Evolutionary conservation across 345 rosid genomes (phyloP), one percentile per base, ranked within the genome.

Genomic region (Fremontodendron californicum): DNA sequence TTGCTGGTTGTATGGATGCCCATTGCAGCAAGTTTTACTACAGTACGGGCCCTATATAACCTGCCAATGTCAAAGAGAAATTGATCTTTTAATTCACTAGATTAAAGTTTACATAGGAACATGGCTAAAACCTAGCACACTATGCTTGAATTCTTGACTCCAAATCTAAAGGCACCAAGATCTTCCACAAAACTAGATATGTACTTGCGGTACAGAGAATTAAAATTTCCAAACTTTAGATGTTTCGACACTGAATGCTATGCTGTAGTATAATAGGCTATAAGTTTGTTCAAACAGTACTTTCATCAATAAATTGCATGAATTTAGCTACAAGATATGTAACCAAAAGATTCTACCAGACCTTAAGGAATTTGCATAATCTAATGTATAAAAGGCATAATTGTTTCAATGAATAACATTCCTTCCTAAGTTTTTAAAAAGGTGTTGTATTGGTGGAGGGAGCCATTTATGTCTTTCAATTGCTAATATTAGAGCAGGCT

Each of bases 1-100:
- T 87, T 96, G 86, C 94, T 76, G 31, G 98, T 89, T 3, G 81
- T 60, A 73, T 84, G 92, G 79, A 87, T 88, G n/a, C 97, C 98
- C 78, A 43, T 78, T 64, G 97, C 94, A 23, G 96, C 98, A 78
- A 90, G 80, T 83, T 84, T 91, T 86, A 90, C 76, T 21, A 89
- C 81, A 18, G 85, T 84, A 66, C 96, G 92, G 31, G 88, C 86
- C 46, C 77, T 79, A 48, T 93, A 96, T 83, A 96, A 75, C 84
- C 98, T 96, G 87, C 6, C 71, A 9, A 72, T 16, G 54, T 81
- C 42, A 70, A 19, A 49, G 19, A 79, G 31, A 19, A 72, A 76
- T 7, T 57, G 12, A 63, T 21, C 25, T 39, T 49, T 12, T 27
- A 65, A 49, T 48, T 64, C 18, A 51, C 39, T 2, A 35, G 63